Base-by-base conservation (phyloP, 305 asterid species). In the Nicotiana rustica region DNA sequence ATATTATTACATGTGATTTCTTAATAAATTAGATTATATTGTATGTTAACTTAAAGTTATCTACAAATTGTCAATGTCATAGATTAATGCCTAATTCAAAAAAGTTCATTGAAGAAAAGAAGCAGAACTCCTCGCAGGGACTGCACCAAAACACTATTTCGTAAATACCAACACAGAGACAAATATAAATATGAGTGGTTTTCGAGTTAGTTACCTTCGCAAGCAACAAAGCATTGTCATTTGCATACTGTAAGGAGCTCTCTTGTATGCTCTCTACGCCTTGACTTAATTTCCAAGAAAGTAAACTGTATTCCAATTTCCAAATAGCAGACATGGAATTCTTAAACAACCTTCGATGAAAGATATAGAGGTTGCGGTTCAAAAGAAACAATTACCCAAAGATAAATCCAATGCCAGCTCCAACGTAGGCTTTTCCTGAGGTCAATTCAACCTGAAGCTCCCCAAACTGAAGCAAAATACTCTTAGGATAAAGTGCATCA, bases 381-480 rank as follows among this genome's bases (percentile, higher is more conserved):
- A 36, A 3, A 57, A 4, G 80, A 61, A 83, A 73, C 81, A 66
- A 17, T 83, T 92, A 94, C 98, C 95, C 93, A 47, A 91, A 96
- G 62, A 87, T 80, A 82, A 91, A 67, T 75, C 86, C 93, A 88
- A 96, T 93, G 81, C 79, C 90, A 85, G 99, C 94, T 18, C 98
- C 98, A 61, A 70, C 76, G 55, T 92, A 94, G 33, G 99, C 98
- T 70, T 90, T 94, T 80, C 82, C 85, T 77, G 95, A 81, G 73
- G 95, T 93, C 85, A 96, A 86, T 87, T 90, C 99, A 69, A 94
- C 95, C 87, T 96, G 97, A 85, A 96, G 99, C 19, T 89, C 93
- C 67, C 99, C 98, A 87, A 96, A 96, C 99, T 96, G 95, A 86
- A 85, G 47, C 81, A 29, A 73, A 71, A 62, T 44, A 85, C 77